Base-by-base conservation (phyloP, 2,329 filamentous ascomycete genomes). In the Aureobasidium sp. region DNA sequence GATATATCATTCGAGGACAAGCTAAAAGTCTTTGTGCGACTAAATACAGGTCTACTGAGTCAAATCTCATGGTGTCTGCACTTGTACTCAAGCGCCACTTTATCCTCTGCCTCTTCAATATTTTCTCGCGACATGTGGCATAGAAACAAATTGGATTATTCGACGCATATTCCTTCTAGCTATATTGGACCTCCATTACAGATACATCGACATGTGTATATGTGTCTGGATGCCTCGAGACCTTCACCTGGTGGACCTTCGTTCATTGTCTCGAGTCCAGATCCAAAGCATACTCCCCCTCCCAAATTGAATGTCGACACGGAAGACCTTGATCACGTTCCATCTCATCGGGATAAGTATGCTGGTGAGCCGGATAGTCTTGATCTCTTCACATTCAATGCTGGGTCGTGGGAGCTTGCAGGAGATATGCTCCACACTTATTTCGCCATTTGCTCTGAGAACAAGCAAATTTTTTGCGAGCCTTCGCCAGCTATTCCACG, bases 381-480 rank as follows among this genome's bases (percentile, higher is more conserved):
- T 13, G 49, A 53, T 2, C 29, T 53, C 7, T 16, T n/a, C 9
- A 55, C n/a, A n/a, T n/a, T n/a, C n/a, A n/a, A n/a, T n/a, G n/a
- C n/a, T n/a, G n/a, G n/a, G n/a, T n/a, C n/a, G n/a, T n/a, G 52
- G 52, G 52, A 55, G 8, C 39, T 55, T 32, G 39, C 29, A 1
- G 25, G 27, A 55, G 52, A 55, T 34, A 55, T 55, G 52, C 52
- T 55, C 25, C 52, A 55, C 29, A 55, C 52, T 15, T 44, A 44
- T 25, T 44, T 27, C 25, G 16, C 37, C 25, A 3, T 55, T 6
- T 25, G 39, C 16, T 34, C n/a, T n/a, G n/a, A n/a, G n/a, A n/a
- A n/a, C n/a, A n/a, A n/a, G n/a, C n/a, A n/a, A n/a, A n/a, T n/a
- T n/a, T n/a, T n/a, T n/a, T n/a, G n/a, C n/a, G n/a, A n/a, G n/a